phyloP scores from a whole-genome alignment of 768 basidiomycete species.

The Phanerodontia chrysosporium region DNA sequence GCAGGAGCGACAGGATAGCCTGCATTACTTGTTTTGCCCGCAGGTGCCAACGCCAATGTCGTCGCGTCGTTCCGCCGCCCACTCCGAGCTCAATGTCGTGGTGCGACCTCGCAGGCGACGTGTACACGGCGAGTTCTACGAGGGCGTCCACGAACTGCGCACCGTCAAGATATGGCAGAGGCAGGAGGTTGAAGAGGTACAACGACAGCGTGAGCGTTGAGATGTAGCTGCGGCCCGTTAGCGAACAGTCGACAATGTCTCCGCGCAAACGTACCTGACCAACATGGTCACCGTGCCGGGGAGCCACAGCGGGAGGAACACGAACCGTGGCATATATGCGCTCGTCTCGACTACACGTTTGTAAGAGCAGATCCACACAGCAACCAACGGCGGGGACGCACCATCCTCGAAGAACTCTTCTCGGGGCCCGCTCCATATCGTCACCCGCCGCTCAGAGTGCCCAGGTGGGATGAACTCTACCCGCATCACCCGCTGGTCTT shows the following conservation, averaged over 20 bases:
- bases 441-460: slow-evolving; percentile 23
- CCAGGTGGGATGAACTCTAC: slow-evolving; percentile 10
- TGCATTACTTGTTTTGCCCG: neutral
- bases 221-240: slow-evolving; percentile 43
- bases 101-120: neutral
- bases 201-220: slow-evolving; percentile 69
- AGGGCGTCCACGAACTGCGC: slow-evolving; percentile 44
- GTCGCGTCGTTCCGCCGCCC: neutral
- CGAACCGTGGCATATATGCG: slow-evolving; percentile 40
- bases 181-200: slow-evolving; percentile 79
- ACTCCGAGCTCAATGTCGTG: neutral
- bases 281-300: slow-evolving; percentile 38
- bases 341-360: slow-evolving; percentile 48
- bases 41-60: neutral
- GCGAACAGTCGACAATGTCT: neutral
- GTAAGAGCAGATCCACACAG: neutral
- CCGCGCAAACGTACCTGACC: slow-evolving; percentile 47
- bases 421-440: slow-evolving; percentile 74
- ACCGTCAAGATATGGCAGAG: slow-evolving; percentile 71
- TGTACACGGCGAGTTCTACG: slow-evolving; percentile 12
- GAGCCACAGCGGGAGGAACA: slow-evolving; percentile 34
- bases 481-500: slow-evolving; percentile 2
- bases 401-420: slow-evolving; percentile 66
- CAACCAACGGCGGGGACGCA: slow-evolving; percentile 23
- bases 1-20: neutral